Conservation (phyloP, 768 basidiomycete genomes). For the Lyophyllum atratum region DNA sequence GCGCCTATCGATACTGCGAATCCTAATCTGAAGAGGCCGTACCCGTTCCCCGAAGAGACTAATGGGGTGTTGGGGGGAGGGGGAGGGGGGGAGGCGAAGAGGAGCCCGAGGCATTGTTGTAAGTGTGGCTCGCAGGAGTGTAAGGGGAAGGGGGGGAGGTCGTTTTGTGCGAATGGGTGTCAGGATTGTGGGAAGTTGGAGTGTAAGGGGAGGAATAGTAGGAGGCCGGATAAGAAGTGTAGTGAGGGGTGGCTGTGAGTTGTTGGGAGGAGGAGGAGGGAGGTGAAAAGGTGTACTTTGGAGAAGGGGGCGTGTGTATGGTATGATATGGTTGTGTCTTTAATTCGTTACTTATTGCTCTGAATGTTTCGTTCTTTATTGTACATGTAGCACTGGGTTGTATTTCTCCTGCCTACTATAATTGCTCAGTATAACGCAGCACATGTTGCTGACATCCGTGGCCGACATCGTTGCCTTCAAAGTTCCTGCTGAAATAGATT, state of each 20-base stretch:
- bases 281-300: too few relatives aligned
- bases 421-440: too few relatives aligned
- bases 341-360: too few relatives aligned
- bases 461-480: too few relatives aligned
- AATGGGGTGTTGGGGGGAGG: constrained; percentile 23
- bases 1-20: neutral
- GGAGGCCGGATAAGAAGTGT: constrained; percentile 76
- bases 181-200: constrained; percentile 84
- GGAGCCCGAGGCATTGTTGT: constrained; percentile 74
- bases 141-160: constrained; percentile 80
- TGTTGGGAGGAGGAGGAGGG: too few relatives aligned
- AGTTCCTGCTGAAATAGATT: too few relatives aligned
- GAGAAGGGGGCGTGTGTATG: too few relatives aligned
- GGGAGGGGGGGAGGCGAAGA: constrained; percentile 47
- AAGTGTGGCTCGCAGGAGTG: constrained; percentile 83
- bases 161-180: constrained; percentile 72
- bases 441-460: too few relatives aligned
- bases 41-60: constrained; percentile 18
- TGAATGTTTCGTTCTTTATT: too few relatives aligned
- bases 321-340: too few relatives aligned
- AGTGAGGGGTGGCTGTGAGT: constrained; percentile 47
- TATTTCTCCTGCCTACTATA: too few relatives aligned
- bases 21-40: constrained; percentile 20
- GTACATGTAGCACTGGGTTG: too few relatives aligned
- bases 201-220: constrained; percentile 76